Evolutionary conservation across 1,284 basidiomycete species (phyloP), one percentile per base, ranked within the genome.

Genomic region (Ceratobasidium sp.): DNA sequence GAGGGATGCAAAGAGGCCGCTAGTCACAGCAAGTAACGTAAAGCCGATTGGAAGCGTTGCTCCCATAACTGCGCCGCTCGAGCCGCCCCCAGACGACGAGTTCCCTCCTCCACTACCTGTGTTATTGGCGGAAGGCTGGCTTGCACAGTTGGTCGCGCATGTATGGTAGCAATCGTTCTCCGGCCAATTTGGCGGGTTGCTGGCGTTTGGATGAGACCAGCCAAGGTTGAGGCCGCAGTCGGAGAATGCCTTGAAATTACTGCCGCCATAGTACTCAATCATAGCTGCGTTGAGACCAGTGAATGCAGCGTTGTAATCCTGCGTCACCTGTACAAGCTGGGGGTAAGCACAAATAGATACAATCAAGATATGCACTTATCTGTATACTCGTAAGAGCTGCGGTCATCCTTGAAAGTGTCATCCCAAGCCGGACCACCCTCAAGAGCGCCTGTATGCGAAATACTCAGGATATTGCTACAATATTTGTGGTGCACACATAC

Each of bases 221-320:
- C 73, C 73, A 32, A 74, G 73, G 28, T 74, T 52, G 48, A 74
- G 73, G 14, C 73, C 73, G 50, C 73, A 74, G 59, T 74, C 73
- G 16, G 70, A 72, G 61, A 74, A 74, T 5, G 73, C 16, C 61
- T 74, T 74, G 62, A 74, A 74, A 41, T 69, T 72, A 43, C 53
- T 67, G 4, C 45, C 34, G 2, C 18, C n/a, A 62, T 70, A 57
- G 71, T 70, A 61, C 57, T 74, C 41, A 60, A 62, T 39, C 73
- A 73, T 58, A 23, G 73, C 73, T 26, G 73, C 73, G 62, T 74
- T 74, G 28, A 74, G 59, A 26, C 73, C 73, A 10, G 73, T 74
- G 62, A 74, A 74, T n/a, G 73, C 73, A 14, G 73, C 70, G 18
- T 74, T 74, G 57, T 74, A 74, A 43, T 74, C 73, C 45, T 74